phyloP scores from a whole-genome alignment of 2,329 filamentous ascomycete species.

The Calonectria fujianensis region DNA sequence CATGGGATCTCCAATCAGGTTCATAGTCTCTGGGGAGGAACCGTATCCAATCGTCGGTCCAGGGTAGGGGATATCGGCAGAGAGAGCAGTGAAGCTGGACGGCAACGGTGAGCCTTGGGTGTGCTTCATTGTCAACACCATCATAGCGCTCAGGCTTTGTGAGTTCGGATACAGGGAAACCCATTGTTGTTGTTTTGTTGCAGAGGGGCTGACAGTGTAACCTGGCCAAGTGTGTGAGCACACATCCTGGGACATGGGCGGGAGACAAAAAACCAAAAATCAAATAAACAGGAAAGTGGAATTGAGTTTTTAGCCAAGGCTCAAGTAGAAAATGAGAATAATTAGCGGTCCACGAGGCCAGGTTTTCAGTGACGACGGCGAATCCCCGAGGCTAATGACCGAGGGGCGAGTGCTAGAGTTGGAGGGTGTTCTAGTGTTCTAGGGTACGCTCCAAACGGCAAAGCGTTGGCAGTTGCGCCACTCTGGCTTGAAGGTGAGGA shows the following conservation, averaged over 20 bases:
- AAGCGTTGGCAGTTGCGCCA: constrained; percentile 23
- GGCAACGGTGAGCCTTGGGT: constrained; percentile 18
- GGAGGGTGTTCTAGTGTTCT: constrained; percentile 20
- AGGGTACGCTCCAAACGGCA: constrained; percentile 21
- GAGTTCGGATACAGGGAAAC: constrained; percentile 13
- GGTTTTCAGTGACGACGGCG: constrained; percentile 4
- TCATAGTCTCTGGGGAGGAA: constrained; percentile 14
- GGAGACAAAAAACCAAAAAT: not conserved
- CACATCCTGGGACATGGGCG: constrained; percentile 3
- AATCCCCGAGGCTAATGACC: constrained; percentile 21
- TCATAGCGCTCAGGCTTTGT: constrained; percentile 9
- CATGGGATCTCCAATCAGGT: constrained; percentile 26
- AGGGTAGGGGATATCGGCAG: constrained; percentile 16
- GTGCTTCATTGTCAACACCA: constrained; percentile 7
- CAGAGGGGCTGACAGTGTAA: not conserved
- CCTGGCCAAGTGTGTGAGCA: not conserved
- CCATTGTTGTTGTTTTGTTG: constrained; percentile 4
- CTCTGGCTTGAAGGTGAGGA: constrained; percentile 12
- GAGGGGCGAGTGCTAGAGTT: constrained; percentile 22
- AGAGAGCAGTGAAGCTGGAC: constrained; percentile 18
- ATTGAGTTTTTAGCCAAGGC: constrained; percentile 13
- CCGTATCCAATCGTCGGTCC: constrained; percentile 19
- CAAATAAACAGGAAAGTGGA: not conserved
- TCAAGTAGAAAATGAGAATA: not conserved
- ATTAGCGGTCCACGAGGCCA: constrained; percentile 4